Conservation (phyloP, 2,329 filamentous ascomycete genomes). For the Zalaria sp. region DNA sequence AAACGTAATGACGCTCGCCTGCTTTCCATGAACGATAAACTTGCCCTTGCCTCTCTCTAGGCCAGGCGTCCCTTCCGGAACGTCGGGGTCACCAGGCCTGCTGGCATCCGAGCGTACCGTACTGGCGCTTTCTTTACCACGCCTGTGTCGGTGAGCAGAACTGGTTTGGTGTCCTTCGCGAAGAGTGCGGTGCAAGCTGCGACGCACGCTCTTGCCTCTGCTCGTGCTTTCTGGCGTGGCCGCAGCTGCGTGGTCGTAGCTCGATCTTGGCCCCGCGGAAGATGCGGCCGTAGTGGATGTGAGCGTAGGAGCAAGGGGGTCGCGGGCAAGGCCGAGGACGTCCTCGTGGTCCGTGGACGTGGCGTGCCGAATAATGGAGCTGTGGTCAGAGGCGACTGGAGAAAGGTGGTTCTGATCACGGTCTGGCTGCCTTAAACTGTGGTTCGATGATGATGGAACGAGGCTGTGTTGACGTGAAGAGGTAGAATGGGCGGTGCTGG, state of each 20-base stretch:
- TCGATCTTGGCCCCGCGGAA: not conserved
- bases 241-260: constrained; percentile 1
- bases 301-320: constrained; percentile 1
- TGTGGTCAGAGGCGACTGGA: too few relatives aligned
- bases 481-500: constrained; percentile 10
- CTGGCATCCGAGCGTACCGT: constrained; percentile 33
- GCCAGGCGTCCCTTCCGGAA: constrained; percentile 43
- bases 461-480: constrained; percentile 2
- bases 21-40: constrained; percentile 95
- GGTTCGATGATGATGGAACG: constrained; percentile 5
- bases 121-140: constrained; percentile 58
- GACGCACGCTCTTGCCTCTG: constrained; percentile 48
- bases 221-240: constrained; percentile 14
- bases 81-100: constrained; percentile 34
- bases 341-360: not conserved
- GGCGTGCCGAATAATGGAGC: too few relatives aligned
- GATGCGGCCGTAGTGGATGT: constrained; percentile 3
- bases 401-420: too few relatives aligned
- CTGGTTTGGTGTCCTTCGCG: constrained; percentile 40
- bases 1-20: constrained; percentile 94
- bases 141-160: constrained; percentile 54
- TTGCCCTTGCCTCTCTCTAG: constrained; percentile 69
- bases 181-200: constrained; percentile 79
- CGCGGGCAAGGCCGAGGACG: constrained; percentile 2
- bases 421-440: not conserved